Evolutionary conservation across 2,329 filamentous ascomycete genomes (phyloP).

Genomic region (Paraconiothyrium brasiliense): DNA sequence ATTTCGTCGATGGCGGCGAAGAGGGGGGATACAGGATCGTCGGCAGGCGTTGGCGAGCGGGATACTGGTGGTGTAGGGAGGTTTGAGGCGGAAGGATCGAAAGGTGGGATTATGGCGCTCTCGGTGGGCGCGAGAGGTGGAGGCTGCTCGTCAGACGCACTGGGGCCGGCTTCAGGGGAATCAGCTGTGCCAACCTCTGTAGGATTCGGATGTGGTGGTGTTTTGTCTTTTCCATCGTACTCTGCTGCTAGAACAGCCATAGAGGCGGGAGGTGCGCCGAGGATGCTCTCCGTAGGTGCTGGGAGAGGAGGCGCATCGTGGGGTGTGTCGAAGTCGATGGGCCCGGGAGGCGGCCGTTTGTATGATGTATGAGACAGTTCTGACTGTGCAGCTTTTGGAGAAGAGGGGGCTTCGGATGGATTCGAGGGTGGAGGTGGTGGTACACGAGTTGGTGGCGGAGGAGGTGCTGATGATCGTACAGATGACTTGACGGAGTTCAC

Average conservation of each 20-base stretch:
- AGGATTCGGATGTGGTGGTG: conserved; percentile 11
- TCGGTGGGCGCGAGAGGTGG: conserved; percentile 27
- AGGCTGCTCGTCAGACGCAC: not conserved
- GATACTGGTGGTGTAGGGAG: conserved; percentile 40
- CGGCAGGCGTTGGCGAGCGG: conserved; percentile 33
- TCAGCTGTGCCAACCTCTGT: not conserved
- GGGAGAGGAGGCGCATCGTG: conserved; percentile 27
- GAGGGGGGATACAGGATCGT: conserved; percentile 41
- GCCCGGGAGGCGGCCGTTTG: conserved; percentile 39
- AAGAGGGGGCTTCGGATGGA: conserved; percentile 17
- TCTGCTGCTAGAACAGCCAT: conserved; percentile 4
- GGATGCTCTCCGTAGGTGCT: conserved; percentile 7
- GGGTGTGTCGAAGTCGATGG: conserved; percentile 38
- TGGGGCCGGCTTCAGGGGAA: not conserved
- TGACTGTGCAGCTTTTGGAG: conserved; percentile 5
- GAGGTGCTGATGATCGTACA: conserved; percentile 27
- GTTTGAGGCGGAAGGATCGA: conserved; percentile 22
- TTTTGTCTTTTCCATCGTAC: not conserved
- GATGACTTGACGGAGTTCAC: not conserved
- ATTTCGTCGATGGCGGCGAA: conserved; percentile 49
- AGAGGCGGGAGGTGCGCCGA: conserved; percentile 11
- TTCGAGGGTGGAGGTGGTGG: conserved; percentile 30
- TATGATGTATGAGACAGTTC: conserved; percentile 30
- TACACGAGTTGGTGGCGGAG: conserved; percentile 28
- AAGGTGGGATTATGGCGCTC: conserved; percentile 35